Evolutionary conservation across 2,329 filamentous ascomycete species (phyloP).

Genomic region (Fusarium mangiferae): DNA sequence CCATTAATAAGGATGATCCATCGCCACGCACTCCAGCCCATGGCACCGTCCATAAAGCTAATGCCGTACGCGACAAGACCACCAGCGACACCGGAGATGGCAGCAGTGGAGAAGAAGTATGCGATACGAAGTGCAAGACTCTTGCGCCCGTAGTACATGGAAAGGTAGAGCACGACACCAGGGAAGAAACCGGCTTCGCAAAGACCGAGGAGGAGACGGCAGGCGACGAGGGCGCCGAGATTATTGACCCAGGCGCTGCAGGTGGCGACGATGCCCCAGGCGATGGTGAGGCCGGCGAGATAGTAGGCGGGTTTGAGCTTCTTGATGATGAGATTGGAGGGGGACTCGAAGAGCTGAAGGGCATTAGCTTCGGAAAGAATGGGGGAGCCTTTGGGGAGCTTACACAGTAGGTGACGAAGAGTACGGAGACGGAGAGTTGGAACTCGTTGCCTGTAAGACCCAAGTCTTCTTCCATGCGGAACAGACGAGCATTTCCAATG

Average conservation of each 20-base stretch:
- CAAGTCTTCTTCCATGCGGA: conserved; percentile 62
- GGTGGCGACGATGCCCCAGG: conserved; percentile 57
- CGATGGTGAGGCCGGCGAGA: conserved; percentile 54
- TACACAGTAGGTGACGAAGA: conserved; percentile 55
- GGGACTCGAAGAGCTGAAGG: conserved; percentile 51
- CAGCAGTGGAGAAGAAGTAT: conserved; percentile 69
- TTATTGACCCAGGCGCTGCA: conserved; percentile 56
- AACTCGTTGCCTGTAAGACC: conserved; percentile 66
- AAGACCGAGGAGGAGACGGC: conserved; percentile 49
- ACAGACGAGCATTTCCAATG: conserved; percentile 71
- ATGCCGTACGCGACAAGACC: conserved; percentile 73
- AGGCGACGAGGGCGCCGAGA: conserved; percentile 57
- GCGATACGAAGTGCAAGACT: conserved; percentile 70
- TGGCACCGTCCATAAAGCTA: conserved; percentile 69
- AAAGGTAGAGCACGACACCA: conserved; percentile 63
- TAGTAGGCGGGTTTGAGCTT: conserved; percentile 59
- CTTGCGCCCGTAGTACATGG: conserved; percentile 70
- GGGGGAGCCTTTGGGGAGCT: not conserved
- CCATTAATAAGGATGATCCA: conserved; percentile 73
- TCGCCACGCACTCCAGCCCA: conserved; percentile 69
- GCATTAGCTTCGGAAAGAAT: not conserved
- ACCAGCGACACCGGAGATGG: conserved; percentile 70
- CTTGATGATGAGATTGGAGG: conserved; percentile 52
- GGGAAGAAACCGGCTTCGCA: conserved; percentile 62
- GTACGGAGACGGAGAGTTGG: conserved; percentile 61